phyloP scores from a whole-genome alignment of 805 yeast species.

The Starmerella tilneyi region DNA sequence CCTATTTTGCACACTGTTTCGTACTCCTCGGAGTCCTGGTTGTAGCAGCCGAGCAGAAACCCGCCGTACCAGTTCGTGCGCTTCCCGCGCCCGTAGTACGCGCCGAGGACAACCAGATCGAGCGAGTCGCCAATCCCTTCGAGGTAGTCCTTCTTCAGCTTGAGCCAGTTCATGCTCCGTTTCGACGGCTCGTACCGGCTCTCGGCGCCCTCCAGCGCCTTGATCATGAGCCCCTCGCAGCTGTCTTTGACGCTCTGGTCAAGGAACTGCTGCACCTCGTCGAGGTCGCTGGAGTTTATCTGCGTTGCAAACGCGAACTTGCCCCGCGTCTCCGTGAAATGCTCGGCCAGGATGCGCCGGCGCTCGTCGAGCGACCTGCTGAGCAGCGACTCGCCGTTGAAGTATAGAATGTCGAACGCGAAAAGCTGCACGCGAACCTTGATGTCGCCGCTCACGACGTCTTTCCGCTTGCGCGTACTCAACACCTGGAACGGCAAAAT shows the following conservation, averaged over 20 bases:
- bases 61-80: slow-evolving; percentile 95
- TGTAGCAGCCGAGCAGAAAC: slow-evolving; percentile 79
- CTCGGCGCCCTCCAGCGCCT: slow-evolving; percentile 69
- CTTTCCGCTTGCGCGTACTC: slow-evolving; percentile 89
- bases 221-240: slow-evolving; percentile 96
- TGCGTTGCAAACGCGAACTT: slow-evolving; percentile 72
- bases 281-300: slow-evolving; percentile 56
- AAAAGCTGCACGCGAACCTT: slow-evolving; percentile 85
- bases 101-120: slow-evolving; percentile 89
- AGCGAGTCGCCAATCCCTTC: slow-evolving; percentile 94
- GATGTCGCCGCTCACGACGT: slow-evolving; percentile 75
- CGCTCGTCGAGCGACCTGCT: slow-evolving; percentile 60
- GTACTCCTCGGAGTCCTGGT: slow-evolving; percentile 80
- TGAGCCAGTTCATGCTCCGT: slow-evolving; percentile 90
- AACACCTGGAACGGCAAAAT: slow-evolving; percentile 89
- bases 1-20: slow-evolving; percentile 97
- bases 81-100: slow-evolving; percentile 86
- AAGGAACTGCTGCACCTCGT: slow-evolving; percentile 68
- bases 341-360: slow-evolving; percentile 47
- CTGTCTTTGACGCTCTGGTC: slow-evolving; percentile 82
- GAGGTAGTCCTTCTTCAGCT: slow-evolving; percentile 85
- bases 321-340: slow-evolving; percentile 55
- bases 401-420: slow-evolving; percentile 76
- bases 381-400: slow-evolving; percentile 62
- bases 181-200: slow-evolving; percentile 89